A percentile compares a stretch with the other conserved stretches of the same genome.
These are phyloP conservation scores for Melastoma malabathricum DNA, from an alignment of 345 rosid species.

Conservation along the genomic window DNA sequence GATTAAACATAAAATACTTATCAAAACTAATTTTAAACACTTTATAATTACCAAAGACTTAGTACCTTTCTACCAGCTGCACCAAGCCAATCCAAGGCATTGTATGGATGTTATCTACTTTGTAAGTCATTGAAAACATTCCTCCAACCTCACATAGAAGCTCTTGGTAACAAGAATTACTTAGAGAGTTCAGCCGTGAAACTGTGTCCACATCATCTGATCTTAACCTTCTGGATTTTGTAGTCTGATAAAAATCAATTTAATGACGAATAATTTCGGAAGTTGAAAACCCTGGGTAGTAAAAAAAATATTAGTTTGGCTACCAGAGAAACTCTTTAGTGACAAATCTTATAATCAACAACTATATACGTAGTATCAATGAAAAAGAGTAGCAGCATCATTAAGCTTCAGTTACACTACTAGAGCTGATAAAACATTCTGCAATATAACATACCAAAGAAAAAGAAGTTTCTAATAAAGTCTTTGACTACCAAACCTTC, in stretches of 20 bases:
- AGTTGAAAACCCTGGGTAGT: neutral
- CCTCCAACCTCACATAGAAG: slow-evolving; percentile 89
- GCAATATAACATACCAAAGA: neutral
- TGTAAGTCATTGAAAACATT: slow-evolving; percentile 81
- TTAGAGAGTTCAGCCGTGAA: slow-evolving; percentile 58
- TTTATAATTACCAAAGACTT: slow-evolving; percentile 9
- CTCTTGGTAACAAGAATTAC: slow-evolving; percentile 45
- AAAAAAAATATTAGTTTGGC: too few species aligned
- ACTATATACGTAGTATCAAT: too few species aligned
- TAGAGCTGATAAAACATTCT: too few species aligned
- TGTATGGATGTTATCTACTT: slow-evolving; percentile 75
- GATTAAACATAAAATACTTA: too few species aligned
- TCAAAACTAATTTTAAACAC: neutral
- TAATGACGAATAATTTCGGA: slow-evolving; percentile 7
- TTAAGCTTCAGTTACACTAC: too few species aligned
- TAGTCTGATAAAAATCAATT: slow-evolving; percentile 35
- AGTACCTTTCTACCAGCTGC: slow-evolving; percentile 95
- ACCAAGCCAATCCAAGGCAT: slow-evolving; percentile 99
- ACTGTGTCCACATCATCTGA: slow-evolving; percentile 95
- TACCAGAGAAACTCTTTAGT: too few species aligned
- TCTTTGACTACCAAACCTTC: too few species aligned
- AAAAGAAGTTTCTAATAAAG: too few species aligned
- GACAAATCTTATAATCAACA: too few species aligned
- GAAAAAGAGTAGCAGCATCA: too few species aligned
- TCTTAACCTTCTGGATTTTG: slow-evolving; percentile 56